Evolutionary conservation across 139 green algal species (phyloP).

Genomic region (Chlorella sp.): DNA sequence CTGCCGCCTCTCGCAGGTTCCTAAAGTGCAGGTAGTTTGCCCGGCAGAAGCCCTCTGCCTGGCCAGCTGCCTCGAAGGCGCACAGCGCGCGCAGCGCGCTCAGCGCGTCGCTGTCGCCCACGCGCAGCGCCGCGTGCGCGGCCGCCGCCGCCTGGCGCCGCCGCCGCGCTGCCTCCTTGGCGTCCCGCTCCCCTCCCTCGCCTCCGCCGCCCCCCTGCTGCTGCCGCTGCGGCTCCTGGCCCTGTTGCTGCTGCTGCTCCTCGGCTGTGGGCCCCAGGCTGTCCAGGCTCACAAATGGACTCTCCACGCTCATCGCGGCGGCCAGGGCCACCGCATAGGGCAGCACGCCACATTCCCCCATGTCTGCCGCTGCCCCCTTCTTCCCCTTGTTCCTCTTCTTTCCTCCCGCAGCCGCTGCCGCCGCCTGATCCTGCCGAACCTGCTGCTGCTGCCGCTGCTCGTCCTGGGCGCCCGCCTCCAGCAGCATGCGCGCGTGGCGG

Average conservation of each 20-base stretch:
- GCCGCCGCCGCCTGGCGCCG: conserved; percentile 30
- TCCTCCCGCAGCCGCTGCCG: not conserved
- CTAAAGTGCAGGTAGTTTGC: conserved; percentile 70
- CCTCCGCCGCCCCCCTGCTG: conserved; percentile 20
- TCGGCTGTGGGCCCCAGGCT: conserved; percentile 9
- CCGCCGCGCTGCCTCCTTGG: conserved; percentile 18
- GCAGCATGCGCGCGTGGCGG: conserved; percentile 88
- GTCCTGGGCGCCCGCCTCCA: conserved; percentile 64
- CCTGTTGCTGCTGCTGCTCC: conserved; percentile 26
- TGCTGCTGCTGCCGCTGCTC: not conserved
- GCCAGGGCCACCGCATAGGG: conserved; percentile 79
- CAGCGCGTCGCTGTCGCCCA: conserved; percentile 77
- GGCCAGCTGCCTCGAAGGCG: conserved; percentile 64
- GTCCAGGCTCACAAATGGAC: conserved; percentile 79
- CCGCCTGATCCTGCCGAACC: not conserved
- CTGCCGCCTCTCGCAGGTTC: conserved; percentile 74
- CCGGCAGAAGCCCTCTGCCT: conserved; percentile 56
- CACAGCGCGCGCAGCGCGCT: conserved; percentile 75
- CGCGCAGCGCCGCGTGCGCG: conserved; percentile 68
- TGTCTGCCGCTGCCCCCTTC: conserved; percentile 6
- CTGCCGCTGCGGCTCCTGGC: not conserved
- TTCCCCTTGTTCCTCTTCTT: not conserved
- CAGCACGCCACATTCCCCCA: conserved; percentile 38
- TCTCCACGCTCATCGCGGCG: conserved; percentile 83
- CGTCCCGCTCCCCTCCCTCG: conserved; percentile 25